Conservation (phyloP, 1,284 basidiomycete genomes). For the Boletus smithii region DNA sequence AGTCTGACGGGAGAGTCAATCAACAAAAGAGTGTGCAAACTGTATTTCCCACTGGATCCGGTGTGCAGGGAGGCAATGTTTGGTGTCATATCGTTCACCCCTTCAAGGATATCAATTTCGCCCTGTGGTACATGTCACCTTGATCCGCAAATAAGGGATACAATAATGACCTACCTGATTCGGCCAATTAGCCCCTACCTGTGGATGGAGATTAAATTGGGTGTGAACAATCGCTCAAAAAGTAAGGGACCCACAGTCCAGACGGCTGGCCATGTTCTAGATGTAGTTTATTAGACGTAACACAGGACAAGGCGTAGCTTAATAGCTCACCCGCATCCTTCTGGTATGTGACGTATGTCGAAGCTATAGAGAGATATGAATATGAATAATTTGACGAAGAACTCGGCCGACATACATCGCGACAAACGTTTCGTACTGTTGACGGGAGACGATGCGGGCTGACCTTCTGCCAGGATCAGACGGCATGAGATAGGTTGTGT, state of each 20-base stretch:
- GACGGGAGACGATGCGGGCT: conserved; percentile 25
- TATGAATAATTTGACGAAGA: not conserved
- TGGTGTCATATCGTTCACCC: conserved; percentile 22
- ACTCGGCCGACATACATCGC: conserved; percentile 17
- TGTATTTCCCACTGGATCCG: conserved; percentile 17
- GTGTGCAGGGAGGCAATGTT: conserved; percentile 30
- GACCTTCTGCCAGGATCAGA: conserved; percentile 29
- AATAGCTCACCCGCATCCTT: conserved; percentile 28
- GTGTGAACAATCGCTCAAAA: not conserved
- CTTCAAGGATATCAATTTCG: conserved; percentile 37
- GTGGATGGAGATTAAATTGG: not conserved
- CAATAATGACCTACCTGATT: conserved; percentile 4
- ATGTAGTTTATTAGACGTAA: not conserved
- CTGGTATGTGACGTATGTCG: conserved; percentile 28
- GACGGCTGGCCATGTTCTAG: conserved; percentile 29
- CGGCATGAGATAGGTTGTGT: conserved; percentile 23
- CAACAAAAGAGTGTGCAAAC: not conserved
- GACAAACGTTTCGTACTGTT: conserved; percentile 14
- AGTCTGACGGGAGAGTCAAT: conserved; percentile 17
- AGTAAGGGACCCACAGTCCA: conserved; percentile 22
- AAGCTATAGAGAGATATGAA: conserved; percentile 14
- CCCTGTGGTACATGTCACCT: conserved; percentile 16
- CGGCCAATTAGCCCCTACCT: conserved; percentile 27
- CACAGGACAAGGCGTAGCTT: not conserved
- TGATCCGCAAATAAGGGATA: not conserved